Conservation (phyloP, 1,284 basidiomycete genomes). For the Marasmius fiardii region DNA sequence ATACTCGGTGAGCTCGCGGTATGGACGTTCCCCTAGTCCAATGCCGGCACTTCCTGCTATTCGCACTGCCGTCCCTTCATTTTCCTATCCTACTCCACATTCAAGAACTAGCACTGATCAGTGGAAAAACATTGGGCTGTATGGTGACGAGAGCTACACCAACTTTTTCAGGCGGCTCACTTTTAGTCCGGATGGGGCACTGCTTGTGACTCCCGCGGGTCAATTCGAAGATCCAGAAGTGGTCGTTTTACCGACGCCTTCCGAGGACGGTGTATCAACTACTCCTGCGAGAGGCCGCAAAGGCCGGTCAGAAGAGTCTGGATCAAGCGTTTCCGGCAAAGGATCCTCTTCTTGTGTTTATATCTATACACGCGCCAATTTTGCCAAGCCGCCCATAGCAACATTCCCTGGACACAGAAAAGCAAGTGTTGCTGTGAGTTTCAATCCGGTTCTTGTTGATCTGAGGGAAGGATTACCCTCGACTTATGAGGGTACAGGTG, state of each 20-base stretch:
- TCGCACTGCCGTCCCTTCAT: constrained; percentile 42
- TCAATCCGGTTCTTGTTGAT: constrained; percentile 93
- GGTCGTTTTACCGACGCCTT: constrained; percentile 36
- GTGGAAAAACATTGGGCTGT: constrained; percentile 60
- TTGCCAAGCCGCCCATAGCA: constrained; percentile 88
- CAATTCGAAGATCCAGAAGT: constrained; percentile 90
- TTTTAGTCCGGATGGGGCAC: constrained; percentile 92
- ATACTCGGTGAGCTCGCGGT: constrained; percentile 46
- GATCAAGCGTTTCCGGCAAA: constrained; percentile 18
- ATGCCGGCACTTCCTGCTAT: constrained; percentile 81
- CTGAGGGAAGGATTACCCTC: constrained; percentile 61
- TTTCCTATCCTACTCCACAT: constrained; percentile 9
- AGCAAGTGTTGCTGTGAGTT: constrained; percentile 89
- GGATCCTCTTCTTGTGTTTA: constrained; percentile 70
- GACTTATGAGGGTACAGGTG: constrained; percentile 21
- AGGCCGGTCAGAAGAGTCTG: constrained; percentile 40
- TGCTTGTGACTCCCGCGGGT: constrained; percentile 93
- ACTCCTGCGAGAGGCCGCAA: constrained; percentile 54
- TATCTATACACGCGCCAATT: constrained; percentile 94
- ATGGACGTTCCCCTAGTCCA: constrained; percentile 85
- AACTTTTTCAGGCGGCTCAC: constrained; percentile 94
- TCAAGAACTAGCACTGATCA: constrained; percentile 11
- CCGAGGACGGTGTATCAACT: constrained; percentile 30
- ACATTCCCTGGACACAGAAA: constrained; percentile 97
- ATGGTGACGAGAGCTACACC: constrained; percentile 93